These are phyloP conservation scores for Scutellaria minor DNA, from an alignment of 257 asterid species.

Conservation along the genomic window DNA sequence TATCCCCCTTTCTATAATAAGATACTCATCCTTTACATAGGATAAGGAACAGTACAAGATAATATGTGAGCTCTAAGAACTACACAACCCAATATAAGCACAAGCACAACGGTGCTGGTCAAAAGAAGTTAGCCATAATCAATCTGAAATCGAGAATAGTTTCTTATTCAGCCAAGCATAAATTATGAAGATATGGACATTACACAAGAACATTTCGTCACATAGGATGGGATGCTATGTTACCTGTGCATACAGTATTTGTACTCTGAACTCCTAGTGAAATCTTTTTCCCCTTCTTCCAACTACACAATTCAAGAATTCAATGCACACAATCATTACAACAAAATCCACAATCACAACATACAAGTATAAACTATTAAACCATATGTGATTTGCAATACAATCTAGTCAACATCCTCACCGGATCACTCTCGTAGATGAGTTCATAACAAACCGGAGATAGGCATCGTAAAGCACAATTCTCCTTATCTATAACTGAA, in stretches of 20 bases:
- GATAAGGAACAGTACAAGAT: slow-evolving; percentile 4
- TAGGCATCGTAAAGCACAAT: slow-evolving; percentile 82
- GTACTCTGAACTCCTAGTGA: slow-evolving; percentile 75
- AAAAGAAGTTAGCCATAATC: neutral
- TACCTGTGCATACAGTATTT: slow-evolving; percentile 97
- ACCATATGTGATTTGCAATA: slow-evolving; percentile 7
- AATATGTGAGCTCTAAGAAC: slow-evolving; percentile 17
- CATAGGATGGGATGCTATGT: slow-evolving; percentile 4
- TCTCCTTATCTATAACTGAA: slow-evolving; percentile 75
- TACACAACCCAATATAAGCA: slow-evolving; percentile 16
- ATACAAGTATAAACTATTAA: neutral
- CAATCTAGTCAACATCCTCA: slow-evolving; percentile 40
- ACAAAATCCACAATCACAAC: neutral
- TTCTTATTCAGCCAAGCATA: slow-evolving; percentile 22
- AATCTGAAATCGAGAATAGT: neutral
- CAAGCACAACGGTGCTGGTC: neutral
- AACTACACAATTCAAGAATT: slow-evolving; percentile 51
- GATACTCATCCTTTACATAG: slow-evolving; percentile 4
- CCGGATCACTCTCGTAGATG: slow-evolving; percentile 92
- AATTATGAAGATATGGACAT: neutral
- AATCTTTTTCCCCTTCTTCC: slow-evolving; percentile 96
- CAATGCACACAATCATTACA: slow-evolving; percentile 32
- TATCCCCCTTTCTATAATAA: neutral
- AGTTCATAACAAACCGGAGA: slow-evolving; percentile 83
- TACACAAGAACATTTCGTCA: neutral